A percentile compares a stretch with the other conserved stretches of the same genome.
These are phyloP conservation scores for Lasiodiplodia gonubiensis DNA, from an alignment of 2,329 filamentous ascomycete genomes.

Conservation along the genomic window DNA sequence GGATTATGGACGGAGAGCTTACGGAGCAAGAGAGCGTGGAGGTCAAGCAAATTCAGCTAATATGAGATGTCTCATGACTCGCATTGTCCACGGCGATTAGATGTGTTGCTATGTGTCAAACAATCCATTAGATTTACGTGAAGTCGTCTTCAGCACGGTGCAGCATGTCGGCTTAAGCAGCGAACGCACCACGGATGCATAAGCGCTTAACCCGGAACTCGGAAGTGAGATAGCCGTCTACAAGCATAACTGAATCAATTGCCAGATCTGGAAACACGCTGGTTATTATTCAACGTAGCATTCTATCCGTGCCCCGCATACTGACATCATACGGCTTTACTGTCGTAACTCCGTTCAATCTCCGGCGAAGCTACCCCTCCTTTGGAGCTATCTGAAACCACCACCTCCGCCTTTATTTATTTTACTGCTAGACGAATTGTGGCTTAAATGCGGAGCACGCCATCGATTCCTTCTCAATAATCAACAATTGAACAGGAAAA, in stretches of 20 bases:
- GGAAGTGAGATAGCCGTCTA: not conserved
- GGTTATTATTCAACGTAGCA: not conserved
- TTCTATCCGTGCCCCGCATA: not conserved
- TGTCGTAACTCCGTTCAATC: not conserved
- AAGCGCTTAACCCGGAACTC: not conserved
- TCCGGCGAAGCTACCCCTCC: not conserved
- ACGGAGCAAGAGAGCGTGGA: not conserved
- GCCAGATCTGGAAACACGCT: not conserved
- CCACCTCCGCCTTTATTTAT: not conserved
- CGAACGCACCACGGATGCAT: not conserved
- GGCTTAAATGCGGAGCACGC: not conserved
- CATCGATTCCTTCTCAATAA: not conserved
- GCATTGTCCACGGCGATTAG: not conserved
- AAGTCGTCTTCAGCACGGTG: not conserved
- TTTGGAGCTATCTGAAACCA: not conserved
- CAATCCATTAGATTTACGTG: not conserved
- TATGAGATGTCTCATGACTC: not conserved
- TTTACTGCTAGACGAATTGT: not conserved
- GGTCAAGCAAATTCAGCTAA: not conserved
- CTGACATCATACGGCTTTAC: constrained; percentile 1
- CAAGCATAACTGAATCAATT: not conserved
- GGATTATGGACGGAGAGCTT: constrained; percentile 28
- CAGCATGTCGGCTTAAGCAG: not conserved
- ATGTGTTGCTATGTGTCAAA: no score
- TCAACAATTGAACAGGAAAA: not conserved